Evolutionary conservation across 768 basidiomycete genomes (phyloP), one percentile per base, ranked within the genome.

Genomic region (Lactarius vividus): DNA sequence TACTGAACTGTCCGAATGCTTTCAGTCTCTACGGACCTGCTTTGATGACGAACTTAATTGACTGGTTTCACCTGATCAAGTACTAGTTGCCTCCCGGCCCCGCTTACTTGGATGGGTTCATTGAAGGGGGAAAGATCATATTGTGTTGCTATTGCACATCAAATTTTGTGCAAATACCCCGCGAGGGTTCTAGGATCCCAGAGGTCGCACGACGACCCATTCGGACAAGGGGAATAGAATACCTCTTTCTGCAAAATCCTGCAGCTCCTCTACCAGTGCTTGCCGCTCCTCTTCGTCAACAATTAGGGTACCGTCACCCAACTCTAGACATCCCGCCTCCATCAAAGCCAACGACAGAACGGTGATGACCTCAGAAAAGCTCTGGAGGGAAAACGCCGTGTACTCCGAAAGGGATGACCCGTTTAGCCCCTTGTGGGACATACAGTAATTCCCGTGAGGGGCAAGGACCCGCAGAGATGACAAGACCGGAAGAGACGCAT

Each of bases 391-490:
- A 39, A 55, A 20, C 8, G 23, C 23, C 33, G 15, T 56, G 33
- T 13, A 44, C 13, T 46, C 18, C 11, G 40, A 60, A 9, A 65
- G 59, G 0, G 31, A 23, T 7, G 42, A 29, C 2, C 58, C 64
- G 4, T 60, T 46, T 15, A 26, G 40, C 11, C 53, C 33, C 53
- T 28, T 46, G 40, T n/a, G 18, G 3, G 15, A 33, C 33, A 44
- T 42, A 11, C 64, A 60, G 15, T 35, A 56, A 10, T 37, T 16
- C 40, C 59, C 64, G 11, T 46, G 23, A 3, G 59, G 64, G 18
- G 20, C 26, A 18, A 28, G 20, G 33, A 37, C 31, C 1, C 58
- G 52, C 42, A 10, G n/a, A 10, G 42, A 55, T 16, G 59, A 60
- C 29, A 54, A 15, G 4, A 56, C 33, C 33, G 11, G 31, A 13